These are phyloP conservation scores for Aspergillus egyptiacus DNA, from an alignment of 495 filamentous ascomycete genomes.

Conservation along the genomic window DNA sequence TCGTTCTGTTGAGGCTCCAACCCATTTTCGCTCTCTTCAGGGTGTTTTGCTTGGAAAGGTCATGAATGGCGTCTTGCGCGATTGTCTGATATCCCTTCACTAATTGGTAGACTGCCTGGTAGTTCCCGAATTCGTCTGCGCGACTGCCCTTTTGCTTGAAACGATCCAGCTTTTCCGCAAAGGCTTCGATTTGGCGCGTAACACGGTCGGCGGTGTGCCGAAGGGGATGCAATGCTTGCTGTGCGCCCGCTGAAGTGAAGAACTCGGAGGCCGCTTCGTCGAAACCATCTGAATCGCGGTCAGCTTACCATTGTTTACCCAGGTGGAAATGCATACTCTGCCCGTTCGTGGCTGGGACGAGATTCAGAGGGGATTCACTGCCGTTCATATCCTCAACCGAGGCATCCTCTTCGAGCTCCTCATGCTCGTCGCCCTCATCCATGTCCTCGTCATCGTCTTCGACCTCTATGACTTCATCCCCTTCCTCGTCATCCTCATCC, in stretches of 20 bases:
- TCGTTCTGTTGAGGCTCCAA: slow-evolving; percentile 22
- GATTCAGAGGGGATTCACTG: slow-evolving; percentile 20
- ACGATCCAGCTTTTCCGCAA: slow-evolving; percentile 59
- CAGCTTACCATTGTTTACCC: slow-evolving; percentile 11
- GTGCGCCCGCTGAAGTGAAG: slow-evolving; percentile 46
- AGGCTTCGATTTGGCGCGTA: slow-evolving; percentile 57
- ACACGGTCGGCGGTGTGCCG: slow-evolving; percentile 55
- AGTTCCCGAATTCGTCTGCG: slow-evolving; percentile 30
- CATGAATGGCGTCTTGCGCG: slow-evolving; percentile 36
- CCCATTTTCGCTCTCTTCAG: slow-evolving; percentile 32
- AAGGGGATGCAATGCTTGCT: slow-evolving; percentile 49
- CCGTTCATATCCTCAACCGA: slow-evolving; percentile 16
- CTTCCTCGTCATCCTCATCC: slow-evolving; percentile 27
- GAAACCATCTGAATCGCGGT: slow-evolving; percentile 14
- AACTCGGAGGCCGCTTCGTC: slow-evolving; percentile 28
- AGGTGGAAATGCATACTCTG: slow-evolving; percentile 14
- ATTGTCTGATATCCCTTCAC: slow-evolving; percentile 40
- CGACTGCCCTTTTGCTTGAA: slow-evolving; percentile 42
- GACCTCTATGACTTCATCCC: slow-evolving; percentile 16
- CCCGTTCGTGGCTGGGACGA: slow-evolving; percentile 11
- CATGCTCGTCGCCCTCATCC: slow-evolving; percentile 22
- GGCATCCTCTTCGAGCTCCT: slow-evolving; percentile 16
- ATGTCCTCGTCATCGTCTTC: slow-evolving; percentile 26
- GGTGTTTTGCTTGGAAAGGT: slow-evolving; percentile 33
- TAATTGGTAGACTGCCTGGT: slow-evolving; percentile 40